Evolutionary conservation across 352 stramenopile genomes (phyloP).

Genomic region (Phytophthora niederhauseri): DNA sequence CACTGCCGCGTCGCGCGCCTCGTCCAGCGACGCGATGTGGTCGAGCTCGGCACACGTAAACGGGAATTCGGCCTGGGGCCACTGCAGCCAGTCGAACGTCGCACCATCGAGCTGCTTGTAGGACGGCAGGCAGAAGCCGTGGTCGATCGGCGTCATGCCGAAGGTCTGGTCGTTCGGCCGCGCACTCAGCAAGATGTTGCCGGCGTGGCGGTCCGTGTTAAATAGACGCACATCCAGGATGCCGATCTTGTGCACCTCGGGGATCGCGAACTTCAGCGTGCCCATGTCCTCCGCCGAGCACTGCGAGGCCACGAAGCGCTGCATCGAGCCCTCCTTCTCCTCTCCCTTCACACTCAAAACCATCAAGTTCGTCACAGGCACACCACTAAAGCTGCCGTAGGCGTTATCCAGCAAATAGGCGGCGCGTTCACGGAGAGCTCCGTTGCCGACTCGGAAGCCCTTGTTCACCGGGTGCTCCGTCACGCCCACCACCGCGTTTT

Average conservation of each 20-base stretch:
- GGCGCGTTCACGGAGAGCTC: slow-evolving; percentile 81
- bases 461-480: slow-evolving; percentile 87
- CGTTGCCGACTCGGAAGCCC: slow-evolving; percentile 88
- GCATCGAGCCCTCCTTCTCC: slow-evolving; percentile 87
- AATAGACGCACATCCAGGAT: slow-evolving; percentile 90
- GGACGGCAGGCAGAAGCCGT: slow-evolving; percentile 88
- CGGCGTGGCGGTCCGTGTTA: slow-evolving; percentile 89
- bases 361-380: slow-evolving; percentile 84
- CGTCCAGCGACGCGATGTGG: slow-evolving; percentile 76
- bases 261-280: slow-evolving; percentile 84
- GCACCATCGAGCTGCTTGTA: slow-evolving; percentile 83
- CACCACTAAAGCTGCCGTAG: slow-evolving; percentile 84
- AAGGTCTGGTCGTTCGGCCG: slow-evolving; percentile 68
- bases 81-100: slow-evolving; percentile 90
- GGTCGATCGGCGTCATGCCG: slow-evolving; percentile 88
- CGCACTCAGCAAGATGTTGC: slow-evolving; percentile 81
- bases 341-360: slow-evolving; percentile 61
- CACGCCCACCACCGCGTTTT: slow-evolving; percentile 75
- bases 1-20: slow-evolving; percentile 55
- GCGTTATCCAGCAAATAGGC: slow-evolving; percentile 82
- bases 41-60: slow-evolving; percentile 81
- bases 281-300: slow-evolving; percentile 90
- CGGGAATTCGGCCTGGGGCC: slow-evolving; percentile 88
- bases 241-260: slow-evolving; percentile 90
- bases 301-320: slow-evolving; percentile 82